Base-by-base conservation (phyloP, 2,329 filamentous ascomycete species). In the Calonectria pseudoturangicola region DNA sequence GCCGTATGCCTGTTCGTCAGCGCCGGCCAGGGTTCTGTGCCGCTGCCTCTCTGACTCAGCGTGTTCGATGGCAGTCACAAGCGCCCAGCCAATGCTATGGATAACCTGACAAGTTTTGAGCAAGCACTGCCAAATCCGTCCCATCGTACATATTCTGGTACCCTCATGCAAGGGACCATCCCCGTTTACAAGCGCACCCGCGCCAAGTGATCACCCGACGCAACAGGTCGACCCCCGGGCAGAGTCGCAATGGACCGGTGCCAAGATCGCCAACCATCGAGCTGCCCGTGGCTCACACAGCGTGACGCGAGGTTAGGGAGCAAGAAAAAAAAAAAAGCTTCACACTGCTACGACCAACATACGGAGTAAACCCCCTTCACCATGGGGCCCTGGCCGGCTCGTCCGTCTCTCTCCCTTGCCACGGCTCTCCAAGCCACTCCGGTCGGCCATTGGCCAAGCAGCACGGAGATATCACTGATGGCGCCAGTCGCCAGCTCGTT, bases 401-500 rank as follows among this genome's bases (percentile, higher is more conserved):
- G 9, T 48, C 47, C 48, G 36, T 65, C 43, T 47, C 27, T 47
- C 47, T 47, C 47, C 36, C 58, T 56, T 45, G 18, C 16, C 50
- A 30, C 33, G 30, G 15, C 36, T 13, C 33, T 12, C 10, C 16
- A 21, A 51, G 10, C 30, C 36, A 60, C 33, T 43, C 8, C 50
- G 41, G 28, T 47, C 41, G 30, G 28, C 15, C 12, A 56, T 58
- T 62, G 48, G 60, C 48, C 66, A 69, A 47, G 10, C 33, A 21
- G 13, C 33, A 28, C 5, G 12, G 33, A 27, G 27, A 62, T 25
- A 63, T 72, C 68, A 30, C 62, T 47, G 65, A 63, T 50, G 71
- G 71, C 70, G 72, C 68, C 68, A 51, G 47, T 50, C 58, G 73
- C 70, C 68, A 65, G 48, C 63, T 70, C 70, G 62, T 65, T 66